phyloP scores from a whole-genome alignment of 148 eudicot genomes.

The Pouteria glomerata region DNA sequence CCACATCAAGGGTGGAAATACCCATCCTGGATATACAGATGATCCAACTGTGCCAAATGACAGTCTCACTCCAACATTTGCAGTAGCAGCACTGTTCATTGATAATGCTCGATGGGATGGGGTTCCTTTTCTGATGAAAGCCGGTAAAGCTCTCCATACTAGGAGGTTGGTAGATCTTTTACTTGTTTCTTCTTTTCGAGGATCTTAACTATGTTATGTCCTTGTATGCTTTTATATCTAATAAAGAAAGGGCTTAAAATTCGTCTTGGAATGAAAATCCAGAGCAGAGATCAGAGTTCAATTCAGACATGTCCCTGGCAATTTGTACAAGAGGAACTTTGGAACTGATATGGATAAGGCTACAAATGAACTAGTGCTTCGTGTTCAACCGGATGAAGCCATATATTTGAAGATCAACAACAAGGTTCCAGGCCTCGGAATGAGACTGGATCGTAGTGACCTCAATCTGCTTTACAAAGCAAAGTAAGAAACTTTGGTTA shows the following conservation, averaged over 20 bases:
- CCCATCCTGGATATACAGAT: conserved; percentile 61
- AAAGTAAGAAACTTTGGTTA: conserved; percentile 30
- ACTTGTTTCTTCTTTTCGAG: neutral
- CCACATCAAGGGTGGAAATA: conserved; percentile 50
- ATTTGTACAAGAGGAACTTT: conserved; percentile 51
- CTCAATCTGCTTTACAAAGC: conserved; percentile 73
- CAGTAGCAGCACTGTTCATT: conserved; percentile 79
- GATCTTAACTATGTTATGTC: neutral
- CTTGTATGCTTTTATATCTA: neutral
- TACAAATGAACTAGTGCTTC: conserved; percentile 83
- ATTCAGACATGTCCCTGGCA: conserved; percentile 89
- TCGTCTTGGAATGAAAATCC: conserved; percentile 23
- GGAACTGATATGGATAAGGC: conserved; percentile 59
- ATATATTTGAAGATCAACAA: conserved; percentile 73
- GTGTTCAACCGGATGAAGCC: conserved; percentile 87
- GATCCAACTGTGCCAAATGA: conserved; percentile 68
- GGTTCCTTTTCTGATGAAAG: conserved; percentile 90
- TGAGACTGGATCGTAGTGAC: conserved; percentile 74
- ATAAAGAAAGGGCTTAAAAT: neutral
- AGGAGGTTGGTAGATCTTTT: conserved; percentile 32
- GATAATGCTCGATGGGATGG: conserved; percentile 97
- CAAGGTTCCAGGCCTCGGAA: conserved; percentile 89
- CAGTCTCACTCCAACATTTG: conserved; percentile 75
- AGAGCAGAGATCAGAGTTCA: conserved; percentile 88
- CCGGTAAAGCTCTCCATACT: conserved; percentile 77